Conservation (phyloP, 2,329 filamentous ascomycete species). For the Monosporascus sp. region DNA sequence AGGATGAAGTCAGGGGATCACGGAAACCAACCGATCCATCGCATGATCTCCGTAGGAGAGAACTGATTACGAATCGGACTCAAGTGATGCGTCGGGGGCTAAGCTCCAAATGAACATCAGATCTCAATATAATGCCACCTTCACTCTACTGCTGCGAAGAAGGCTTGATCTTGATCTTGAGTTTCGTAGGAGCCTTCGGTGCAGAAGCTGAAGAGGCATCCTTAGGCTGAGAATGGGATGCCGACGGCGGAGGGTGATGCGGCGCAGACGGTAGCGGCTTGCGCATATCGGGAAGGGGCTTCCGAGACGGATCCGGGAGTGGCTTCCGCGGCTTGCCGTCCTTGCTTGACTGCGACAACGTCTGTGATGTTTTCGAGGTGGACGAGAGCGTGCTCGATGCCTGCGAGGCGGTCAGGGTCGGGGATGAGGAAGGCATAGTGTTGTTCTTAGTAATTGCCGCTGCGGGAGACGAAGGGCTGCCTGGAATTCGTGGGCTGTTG, state of each 20-base stretch:
- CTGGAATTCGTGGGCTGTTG: background rate
- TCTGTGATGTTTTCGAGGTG: constrained; percentile 1
- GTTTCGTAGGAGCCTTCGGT: constrained; percentile 13
- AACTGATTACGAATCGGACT: too few relatives aligned
- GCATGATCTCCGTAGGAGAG: too few relatives aligned
- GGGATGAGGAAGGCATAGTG: background rate
- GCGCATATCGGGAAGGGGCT: constrained; percentile 22
- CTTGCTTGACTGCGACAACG: constrained; percentile 5
- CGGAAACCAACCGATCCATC: background rate
- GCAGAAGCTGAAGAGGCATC: constrained; percentile 8
- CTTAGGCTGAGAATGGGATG: constrained; percentile 5
- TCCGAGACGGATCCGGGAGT: constrained; percentile 3
- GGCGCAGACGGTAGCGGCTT: constrained; percentile 21
- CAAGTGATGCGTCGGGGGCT: background rate
- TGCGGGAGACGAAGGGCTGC: background rate
- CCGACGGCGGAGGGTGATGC: constrained; percentile 9
- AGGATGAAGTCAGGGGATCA: background rate
- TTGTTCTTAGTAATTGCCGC: background rate
- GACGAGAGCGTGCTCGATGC: constrained; percentile 7
- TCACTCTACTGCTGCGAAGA: constrained; percentile 5
- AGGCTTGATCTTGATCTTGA: constrained; percentile 27
- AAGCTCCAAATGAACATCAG: background rate
- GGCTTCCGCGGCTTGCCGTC: constrained; percentile 19
- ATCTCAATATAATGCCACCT: background rate
- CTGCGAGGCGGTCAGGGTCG: constrained; percentile 6